These are phyloP conservation scores for Phytomonas sp. DNA, from an alignment of 208 protist genomes.

Conservation along the genomic window DNA sequence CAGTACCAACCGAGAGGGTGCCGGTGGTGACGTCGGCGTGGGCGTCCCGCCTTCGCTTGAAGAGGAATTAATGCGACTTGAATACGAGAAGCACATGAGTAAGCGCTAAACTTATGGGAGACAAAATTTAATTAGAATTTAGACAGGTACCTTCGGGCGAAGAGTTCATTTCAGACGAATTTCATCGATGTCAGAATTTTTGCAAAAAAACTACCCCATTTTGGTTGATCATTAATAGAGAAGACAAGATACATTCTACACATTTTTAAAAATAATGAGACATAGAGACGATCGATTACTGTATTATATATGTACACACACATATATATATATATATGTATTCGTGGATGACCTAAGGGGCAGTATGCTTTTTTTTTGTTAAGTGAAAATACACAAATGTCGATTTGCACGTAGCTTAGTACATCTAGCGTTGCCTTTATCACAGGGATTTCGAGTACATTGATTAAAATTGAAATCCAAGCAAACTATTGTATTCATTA, in stretches of 20 bases:
- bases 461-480: neutral
- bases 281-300: neutral
- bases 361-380: neutral
- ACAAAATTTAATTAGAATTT: neutral
- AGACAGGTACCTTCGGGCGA: neutral
- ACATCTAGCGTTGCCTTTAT: neutral
- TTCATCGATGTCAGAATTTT: neutral
- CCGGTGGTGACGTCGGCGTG: neutral
- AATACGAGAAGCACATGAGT: conserved; percentile 18
- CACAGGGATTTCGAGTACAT: neutral
- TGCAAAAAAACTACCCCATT: neutral
- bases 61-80: conserved; percentile 57
- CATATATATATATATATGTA: conserved; percentile 2
- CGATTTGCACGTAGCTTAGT: neutral
- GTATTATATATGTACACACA: neutral
- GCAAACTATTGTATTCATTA: neutral
- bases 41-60: conserved; percentile 26
- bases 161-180: neutral
- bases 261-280: neutral
- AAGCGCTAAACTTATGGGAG: neutral
- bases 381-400: neutral
- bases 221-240: neutral
- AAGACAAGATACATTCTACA: neutral
- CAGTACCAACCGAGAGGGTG: neutral
- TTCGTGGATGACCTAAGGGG: neutral